Evolutionary conservation across 371 early-diverging fungal species (phyloP).

Genomic region (Mucor plumbeus): DNA sequence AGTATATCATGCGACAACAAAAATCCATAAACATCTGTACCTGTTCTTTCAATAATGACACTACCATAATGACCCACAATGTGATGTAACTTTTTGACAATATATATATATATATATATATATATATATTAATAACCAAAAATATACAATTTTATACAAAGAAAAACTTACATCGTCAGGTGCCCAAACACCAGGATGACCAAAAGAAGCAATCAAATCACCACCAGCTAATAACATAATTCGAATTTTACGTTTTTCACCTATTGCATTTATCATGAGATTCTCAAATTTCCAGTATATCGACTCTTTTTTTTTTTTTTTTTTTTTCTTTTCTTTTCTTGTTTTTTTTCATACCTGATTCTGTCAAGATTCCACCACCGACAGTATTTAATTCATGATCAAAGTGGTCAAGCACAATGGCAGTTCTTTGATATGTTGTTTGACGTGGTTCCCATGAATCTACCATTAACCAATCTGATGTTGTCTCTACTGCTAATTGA

Average conservation of each 20-base stretch:
- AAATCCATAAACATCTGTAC: constrained; percentile 92
- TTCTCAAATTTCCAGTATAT: too few relatives aligned
- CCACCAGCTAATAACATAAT: constrained; percentile 96
- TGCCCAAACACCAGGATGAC: constrained; percentile 90
- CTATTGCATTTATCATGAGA: constrained; percentile 15
- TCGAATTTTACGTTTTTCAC: constrained; percentile 62
- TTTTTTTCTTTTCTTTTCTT: too few relatives aligned
- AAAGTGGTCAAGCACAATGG: constrained; percentile 94
- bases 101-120: too few relatives aligned
- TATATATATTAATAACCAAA: too few relatives aligned
- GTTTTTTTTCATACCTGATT: constrained; percentile 21
- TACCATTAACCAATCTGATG: constrained; percentile 92
- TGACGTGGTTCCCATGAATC: constrained; percentile 95
- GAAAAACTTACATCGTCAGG: constrained; percentile 79
- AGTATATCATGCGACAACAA: constrained; percentile 88
- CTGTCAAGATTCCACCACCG: constrained; percentile 54
- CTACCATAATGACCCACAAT: constrained; percentile 94
- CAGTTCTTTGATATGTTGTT: constrained; percentile 84
- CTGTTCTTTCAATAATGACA: constrained; percentile 94
- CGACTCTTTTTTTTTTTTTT: background rate
- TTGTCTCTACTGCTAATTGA: constrained; percentile 81
- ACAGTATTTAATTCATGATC: constrained; percentile 80
- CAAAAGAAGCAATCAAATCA: constrained; percentile 95
- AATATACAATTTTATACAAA: background rate
- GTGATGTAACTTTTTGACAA: constrained; percentile 76